Evolutionary conservation across 495 filamentous ascomycete genomes (phyloP).

Genomic region (Sphaerosporella brunnea): DNA sequence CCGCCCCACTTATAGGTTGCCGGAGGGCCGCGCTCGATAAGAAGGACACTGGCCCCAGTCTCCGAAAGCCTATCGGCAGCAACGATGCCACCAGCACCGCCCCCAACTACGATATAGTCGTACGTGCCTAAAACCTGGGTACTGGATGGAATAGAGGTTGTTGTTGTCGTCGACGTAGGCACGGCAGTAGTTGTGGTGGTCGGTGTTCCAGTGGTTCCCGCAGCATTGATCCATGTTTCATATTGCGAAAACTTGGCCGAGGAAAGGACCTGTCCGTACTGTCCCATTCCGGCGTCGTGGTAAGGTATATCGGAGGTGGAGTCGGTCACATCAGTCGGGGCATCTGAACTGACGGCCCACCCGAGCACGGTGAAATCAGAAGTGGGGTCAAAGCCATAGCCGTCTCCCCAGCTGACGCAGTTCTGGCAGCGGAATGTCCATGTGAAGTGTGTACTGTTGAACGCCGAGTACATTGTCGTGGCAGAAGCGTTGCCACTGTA

Average conservation of each 20-base stretch:
- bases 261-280: conserved; percentile 30
- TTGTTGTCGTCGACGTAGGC: conserved; percentile 15
- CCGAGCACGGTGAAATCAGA: conserved; percentile 31
- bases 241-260: conserved; percentile 33
- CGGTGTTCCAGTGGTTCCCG: conserved; percentile 14
- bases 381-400: conserved; percentile 30
- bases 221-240: conserved; percentile 32
- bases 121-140: conserved; percentile 34
- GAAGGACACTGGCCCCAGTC: conserved; percentile 43
- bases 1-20: conserved; percentile 43
- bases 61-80: conserved; percentile 46
- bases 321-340: conserved; percentile 18
- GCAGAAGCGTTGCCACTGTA: conserved; percentile 42
- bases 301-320: conserved; percentile 27
- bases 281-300: conserved; percentile 32
- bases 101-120: conserved; percentile 53
- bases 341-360: conserved; percentile 19
- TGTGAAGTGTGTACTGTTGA: conserved; percentile 37
- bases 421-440: conserved; percentile 45
- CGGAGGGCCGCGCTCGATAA: conserved; percentile 48
- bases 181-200: conserved; percentile 29
- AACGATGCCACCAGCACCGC: conserved; percentile 47
- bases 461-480: conserved; percentile 38
- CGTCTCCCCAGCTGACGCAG: conserved; percentile 42
- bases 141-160: conserved; percentile 27